Conservation (phyloP, 345 rosid genomes). For the Raphanus sativus region DNA sequence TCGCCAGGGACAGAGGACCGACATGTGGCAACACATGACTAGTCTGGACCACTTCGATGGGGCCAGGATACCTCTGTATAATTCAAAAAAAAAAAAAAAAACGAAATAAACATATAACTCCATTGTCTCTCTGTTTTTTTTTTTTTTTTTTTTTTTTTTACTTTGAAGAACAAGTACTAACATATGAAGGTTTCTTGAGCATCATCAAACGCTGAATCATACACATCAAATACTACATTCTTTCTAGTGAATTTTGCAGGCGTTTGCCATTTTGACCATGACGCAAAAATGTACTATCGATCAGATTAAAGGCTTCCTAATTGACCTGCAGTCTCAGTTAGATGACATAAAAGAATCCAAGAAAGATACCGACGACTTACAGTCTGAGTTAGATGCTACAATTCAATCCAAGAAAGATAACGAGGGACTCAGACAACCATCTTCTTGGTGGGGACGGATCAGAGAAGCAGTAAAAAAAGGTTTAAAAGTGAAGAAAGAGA, state of each 20-base stretch:
- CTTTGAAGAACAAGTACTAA: constrained; percentile 10
- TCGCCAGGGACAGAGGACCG: too few relatives aligned
- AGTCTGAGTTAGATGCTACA: neutral
- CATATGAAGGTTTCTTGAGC: neutral
- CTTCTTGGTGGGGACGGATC: neutral
- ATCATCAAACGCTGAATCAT: neutral
- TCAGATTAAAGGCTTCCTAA: neutral
- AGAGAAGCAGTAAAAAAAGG: neutral
- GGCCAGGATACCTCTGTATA: too few relatives aligned
- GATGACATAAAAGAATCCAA: neutral
- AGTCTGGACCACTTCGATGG: too few relatives aligned
- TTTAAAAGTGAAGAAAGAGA: neutral
- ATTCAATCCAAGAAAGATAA: neutral
- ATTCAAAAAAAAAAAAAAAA: too few relatives aligned
- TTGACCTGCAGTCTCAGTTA: neutral
- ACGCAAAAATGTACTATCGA: neutral
- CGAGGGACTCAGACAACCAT: neutral
- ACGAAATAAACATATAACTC: neutral
- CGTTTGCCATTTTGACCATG: constrained; percentile 7
- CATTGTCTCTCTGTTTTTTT: neutral
- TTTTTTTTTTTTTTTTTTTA: neutral
- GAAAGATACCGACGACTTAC: neutral
- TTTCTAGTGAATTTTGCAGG: neutral
- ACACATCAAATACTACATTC: neutral
- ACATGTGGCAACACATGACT: too few relatives aligned